phyloP scores from a whole-genome alignment of 352 stramenopile species.

The Globisporangium ultimum region DNA sequence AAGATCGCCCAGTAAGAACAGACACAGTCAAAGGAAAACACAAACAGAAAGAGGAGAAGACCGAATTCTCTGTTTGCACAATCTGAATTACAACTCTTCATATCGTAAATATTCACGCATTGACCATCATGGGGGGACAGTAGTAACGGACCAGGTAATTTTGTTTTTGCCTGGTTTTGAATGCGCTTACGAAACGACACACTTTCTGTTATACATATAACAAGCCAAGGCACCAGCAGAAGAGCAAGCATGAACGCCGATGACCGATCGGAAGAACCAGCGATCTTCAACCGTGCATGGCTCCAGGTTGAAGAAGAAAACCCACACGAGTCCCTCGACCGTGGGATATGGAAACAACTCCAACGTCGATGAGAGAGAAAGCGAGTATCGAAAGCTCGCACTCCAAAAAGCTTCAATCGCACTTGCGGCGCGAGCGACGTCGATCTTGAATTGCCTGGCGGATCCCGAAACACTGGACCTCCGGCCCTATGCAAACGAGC shows the following conservation, averaged over 20 bases:
- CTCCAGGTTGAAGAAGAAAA: constrained; percentile 10
- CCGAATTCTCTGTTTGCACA: constrained; percentile 4
- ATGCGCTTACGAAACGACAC: constrained; percentile 2
- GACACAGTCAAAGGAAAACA: neutral
- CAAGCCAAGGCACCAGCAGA: neutral
- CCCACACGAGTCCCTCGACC: neutral
- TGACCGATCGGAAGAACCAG: constrained; percentile 11
- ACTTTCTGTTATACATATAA: neutral
- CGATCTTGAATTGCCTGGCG: constrained; percentile 40
- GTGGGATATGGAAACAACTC: constrained; percentile 31
- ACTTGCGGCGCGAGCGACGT: constrained; percentile 41
- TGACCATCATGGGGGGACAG: neutral
- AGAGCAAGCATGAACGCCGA: constrained; percentile 6
- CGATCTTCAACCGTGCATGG: neutral
- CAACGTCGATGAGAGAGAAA: constrained; percentile 26
- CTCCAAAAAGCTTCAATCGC: constrained; percentile 31
- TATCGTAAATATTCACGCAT: constrained; percentile 9
- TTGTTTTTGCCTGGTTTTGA: neutral
- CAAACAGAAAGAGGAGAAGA: neutral
- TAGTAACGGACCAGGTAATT: constrained; percentile 6
- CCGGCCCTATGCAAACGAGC: constrained; percentile 30
- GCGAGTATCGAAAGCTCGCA: constrained; percentile 28
- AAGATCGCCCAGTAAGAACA: constrained; percentile 76
- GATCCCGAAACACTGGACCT: constrained; percentile 64
- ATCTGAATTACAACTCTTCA: constrained; percentile 3